Base-by-base conservation (phyloP, 1,284 basidiomycete genomes). In the Vanrija sp. region DNA sequence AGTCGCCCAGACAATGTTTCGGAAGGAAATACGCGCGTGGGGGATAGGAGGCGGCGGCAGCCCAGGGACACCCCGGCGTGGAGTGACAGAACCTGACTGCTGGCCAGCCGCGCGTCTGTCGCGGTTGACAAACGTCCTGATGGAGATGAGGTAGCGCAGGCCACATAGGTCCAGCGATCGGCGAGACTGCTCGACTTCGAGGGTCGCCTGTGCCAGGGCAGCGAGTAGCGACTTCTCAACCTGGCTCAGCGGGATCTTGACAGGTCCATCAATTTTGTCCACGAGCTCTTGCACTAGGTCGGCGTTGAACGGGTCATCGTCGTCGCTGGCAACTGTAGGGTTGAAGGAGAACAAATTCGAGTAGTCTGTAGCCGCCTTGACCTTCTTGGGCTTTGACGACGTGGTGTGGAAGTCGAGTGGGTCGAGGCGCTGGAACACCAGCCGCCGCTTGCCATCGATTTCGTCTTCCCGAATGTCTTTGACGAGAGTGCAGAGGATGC, bases 1-100 rank as follows among this genome's bases (percentile, higher is more conserved):
- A 65, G 87, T 92, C 0, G 93, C 94, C 92, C 93, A 98, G 9
- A 95, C 81, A 77, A 94, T 89, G 70, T 97, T 94, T 37, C 92
- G 84, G 71, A 89, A 94, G 19, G 89, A 56, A 43, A 59, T 59
- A 14, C 42, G 42, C 2, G 47, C 41, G 22, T 46, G 43, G 6
- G 47, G 27, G 7, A 43, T 7, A 7, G 38, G 38, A 8, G 38
- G 38, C 2, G 38, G 38, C 3, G 38, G 38, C 6, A 39, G 38
- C 31, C 31, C 31, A 1, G 31, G 31, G 12, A 31, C 31, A 14
- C 31, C 31, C 2, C 12, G 10, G 31, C 31, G 31, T 14, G 31
- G 31, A 14, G 31, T 31, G 31, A 31, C 31, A 2, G 31, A 1
- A 14, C 31, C 31, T 31, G 31, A 31, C 12, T 9, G 31, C 31